Conservation (phyloP, 495 filamentous ascomycete species). For the Penicillium daleae region DNA sequence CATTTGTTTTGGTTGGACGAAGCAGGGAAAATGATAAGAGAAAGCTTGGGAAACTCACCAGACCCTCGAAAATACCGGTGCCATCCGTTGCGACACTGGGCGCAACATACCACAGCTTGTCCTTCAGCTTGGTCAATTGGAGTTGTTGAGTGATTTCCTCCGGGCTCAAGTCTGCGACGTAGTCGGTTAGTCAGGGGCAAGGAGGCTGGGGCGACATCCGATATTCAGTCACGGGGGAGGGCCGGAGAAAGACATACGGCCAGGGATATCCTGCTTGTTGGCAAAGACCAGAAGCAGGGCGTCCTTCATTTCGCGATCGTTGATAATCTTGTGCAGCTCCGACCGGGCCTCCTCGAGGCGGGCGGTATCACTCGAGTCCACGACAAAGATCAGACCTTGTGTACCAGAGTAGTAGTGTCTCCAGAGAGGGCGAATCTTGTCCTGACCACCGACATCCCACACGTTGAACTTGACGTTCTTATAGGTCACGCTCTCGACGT, state of each 20-base stretch:
- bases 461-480: conserved; percentile 99
- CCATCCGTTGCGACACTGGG: conserved; percentile 94
- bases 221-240: not conserved
- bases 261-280: conserved; percentile 93
- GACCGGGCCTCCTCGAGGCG: conserved; percentile 88
- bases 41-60: conserved; percentile 57
- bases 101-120: conserved; percentile 95
- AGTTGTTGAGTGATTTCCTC: conserved; percentile 85
- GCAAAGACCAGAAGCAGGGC: conserved; percentile 92
- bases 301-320: conserved; percentile 98
- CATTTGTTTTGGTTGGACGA: conserved; percentile 18
- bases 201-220: not conserved
- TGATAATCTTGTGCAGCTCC: conserved; percentile 93
- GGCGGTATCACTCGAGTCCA: conserved; percentile 85
- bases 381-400: conserved; percentile 96
- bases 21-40: not conserved
- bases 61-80: conserved; percentile 90
- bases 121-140: conserved; percentile 80
- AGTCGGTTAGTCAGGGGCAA: conserved; percentile 20
- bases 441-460: conserved; percentile 99
- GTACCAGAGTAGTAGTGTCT: conserved; percentile 98
- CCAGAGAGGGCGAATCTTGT: conserved; percentile 98
- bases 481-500: conserved; percentile 98
- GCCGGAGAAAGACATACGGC: conserved; percentile 64
- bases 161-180: conserved; percentile 72